These are phyloP conservation scores for Coniella lustricola DNA, from an alignment of 2,329 filamentous ascomycete species.

Conservation along the genomic window DNA sequence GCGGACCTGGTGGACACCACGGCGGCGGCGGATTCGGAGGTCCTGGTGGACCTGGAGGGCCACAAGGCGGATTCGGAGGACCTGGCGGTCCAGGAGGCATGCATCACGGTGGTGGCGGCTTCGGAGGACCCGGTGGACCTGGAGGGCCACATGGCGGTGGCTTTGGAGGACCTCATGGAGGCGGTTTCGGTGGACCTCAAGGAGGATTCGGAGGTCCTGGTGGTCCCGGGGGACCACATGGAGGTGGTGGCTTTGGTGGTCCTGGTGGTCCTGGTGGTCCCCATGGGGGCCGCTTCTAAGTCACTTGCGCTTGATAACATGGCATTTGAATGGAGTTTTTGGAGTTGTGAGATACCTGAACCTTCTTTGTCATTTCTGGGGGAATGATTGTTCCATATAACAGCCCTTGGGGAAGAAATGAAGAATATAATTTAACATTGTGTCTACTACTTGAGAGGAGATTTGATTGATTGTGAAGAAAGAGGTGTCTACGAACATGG, in stretches of 20 bases:
- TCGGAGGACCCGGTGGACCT: background rate
- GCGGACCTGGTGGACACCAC: background rate
- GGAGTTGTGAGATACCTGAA: too few species aligned
- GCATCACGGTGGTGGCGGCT: background rate
- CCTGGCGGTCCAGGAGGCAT: too few species aligned
- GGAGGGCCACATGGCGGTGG: background rate
- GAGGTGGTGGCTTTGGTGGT: background rate
- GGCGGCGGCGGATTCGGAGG: background rate
- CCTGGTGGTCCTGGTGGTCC: background rate
- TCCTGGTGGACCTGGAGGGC: background rate
- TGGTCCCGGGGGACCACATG: background rate
- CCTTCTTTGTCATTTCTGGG: too few species aligned
- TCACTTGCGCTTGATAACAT: background rate
- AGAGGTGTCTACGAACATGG: too few species aligned
- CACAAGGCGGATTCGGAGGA: too few species aligned
- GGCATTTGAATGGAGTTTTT: too few species aligned
- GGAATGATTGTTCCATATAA: too few species aligned
- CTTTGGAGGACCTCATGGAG: background rate
- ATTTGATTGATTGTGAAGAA: too few species aligned
- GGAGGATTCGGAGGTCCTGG: background rate
- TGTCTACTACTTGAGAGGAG: too few species aligned
- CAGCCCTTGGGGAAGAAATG: too few species aligned
- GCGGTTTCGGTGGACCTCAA: background rate
- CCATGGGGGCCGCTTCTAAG: background rate
- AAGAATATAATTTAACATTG: too few species aligned